Percentiles rank a stretch among this genome's conserved stretches.
Conservation (phyloP, 371 early-diverging fungal species). For the Syncephalastrum sp. region DNA sequence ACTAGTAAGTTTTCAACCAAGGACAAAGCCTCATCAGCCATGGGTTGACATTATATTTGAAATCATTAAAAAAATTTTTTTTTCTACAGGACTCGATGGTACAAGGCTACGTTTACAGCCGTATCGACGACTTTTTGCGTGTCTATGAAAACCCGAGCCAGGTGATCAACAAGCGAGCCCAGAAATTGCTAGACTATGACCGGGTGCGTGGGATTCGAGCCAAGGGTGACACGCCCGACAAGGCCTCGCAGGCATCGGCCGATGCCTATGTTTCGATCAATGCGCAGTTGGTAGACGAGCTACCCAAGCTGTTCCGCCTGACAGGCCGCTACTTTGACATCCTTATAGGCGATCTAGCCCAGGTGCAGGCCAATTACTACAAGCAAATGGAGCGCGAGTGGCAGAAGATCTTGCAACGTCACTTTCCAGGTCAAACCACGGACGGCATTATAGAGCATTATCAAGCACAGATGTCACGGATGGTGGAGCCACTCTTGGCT, state of each 20-base stretch:
- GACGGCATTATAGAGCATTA: constrained; percentile 10
- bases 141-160: constrained; percentile 68
- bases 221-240: constrained; percentile 64
- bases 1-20: constrained; percentile 20
- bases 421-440: constrained; percentile 5
- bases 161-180: constrained; percentile 75
- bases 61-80: constrained; percentile 2
- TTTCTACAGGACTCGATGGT: constrained; percentile 23
- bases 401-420: constrained; percentile 27
- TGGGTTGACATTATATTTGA: not conserved
- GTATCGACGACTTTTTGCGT: constrained; percentile 58
- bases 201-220: constrained; percentile 56
- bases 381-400: constrained; percentile 38
- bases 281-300: constrained; percentile 75
- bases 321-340: constrained; percentile 64
- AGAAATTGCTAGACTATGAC: constrained; percentile 78
- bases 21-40: not conserved
- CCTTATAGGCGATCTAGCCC: constrained; percentile 56
- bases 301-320: constrained; percentile 67
- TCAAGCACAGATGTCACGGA: constrained; percentile 8
- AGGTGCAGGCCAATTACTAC: constrained; percentile 58
- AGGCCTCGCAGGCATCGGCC: constrained; percentile 68
- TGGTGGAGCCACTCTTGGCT: constrained; percentile 8
- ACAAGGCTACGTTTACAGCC: constrained; percentile 48
- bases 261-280: constrained; percentile 73